Evolutionary conservation across 1,284 basidiomycete genomes (phyloP).

Genomic region (Laetiporus sulphureus): DNA sequence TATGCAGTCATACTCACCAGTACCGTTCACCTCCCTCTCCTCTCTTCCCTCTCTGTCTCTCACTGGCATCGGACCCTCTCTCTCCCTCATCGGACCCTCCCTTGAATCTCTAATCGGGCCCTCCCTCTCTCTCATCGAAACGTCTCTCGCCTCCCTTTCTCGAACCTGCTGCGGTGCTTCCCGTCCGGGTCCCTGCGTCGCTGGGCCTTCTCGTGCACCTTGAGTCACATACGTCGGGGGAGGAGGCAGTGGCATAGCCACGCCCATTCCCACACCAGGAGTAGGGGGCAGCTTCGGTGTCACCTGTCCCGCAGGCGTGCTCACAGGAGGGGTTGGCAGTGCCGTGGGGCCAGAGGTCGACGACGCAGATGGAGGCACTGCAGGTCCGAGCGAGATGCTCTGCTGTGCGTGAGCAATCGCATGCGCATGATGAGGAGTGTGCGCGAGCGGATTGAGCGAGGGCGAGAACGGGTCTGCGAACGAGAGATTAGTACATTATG

Average conservation of each 20-base stretch:
- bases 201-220: too few species aligned
- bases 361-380: constrained; percentile 11
- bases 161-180: too few species aligned
- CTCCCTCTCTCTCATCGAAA: constrained; percentile 6
- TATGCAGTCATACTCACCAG: too few species aligned
- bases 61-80: too few species aligned
- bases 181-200: too few species aligned
- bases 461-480: constrained; percentile 19
- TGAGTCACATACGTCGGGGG: not conserved
- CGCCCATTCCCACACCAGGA: constrained; percentile 13
- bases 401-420: constrained; percentile 14
- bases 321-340: constrained; percentile 9
- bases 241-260: constrained; percentile 12
- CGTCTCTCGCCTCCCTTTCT: constrained; percentile 12
- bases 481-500: not conserved
- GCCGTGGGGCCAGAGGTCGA: constrained; percentile 11
- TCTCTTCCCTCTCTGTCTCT: too few species aligned
- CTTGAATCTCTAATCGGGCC: too few species aligned
- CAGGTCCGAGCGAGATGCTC: constrained; percentile 18
- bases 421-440: constrained; percentile 2
- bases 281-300: constrained; percentile 21
- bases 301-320: constrained; percentile 1
- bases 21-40: too few species aligned
- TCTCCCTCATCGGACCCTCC: too few species aligned
- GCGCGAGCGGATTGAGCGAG: constrained; percentile 13